A percentile compares a stretch with the other conserved stretches of the same genome.
phyloP scores from a whole-genome alignment of 2,329 filamentous ascomycete species.

The Trichophyton mentagrophytes region DNA sequence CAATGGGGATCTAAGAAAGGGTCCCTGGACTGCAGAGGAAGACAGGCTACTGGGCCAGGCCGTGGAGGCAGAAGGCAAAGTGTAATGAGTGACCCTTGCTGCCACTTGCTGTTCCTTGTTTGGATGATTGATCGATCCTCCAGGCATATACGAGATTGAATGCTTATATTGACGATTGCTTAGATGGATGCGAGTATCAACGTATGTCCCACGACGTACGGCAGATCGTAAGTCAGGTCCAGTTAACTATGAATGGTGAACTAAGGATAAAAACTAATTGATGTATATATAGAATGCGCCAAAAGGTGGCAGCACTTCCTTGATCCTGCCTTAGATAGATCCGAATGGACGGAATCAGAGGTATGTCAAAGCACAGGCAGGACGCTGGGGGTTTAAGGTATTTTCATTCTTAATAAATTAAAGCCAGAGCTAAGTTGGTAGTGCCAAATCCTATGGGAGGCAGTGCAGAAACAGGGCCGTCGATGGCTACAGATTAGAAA shows the following conservation, averaged over 20 bases:
- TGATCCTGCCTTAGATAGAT: neutral
- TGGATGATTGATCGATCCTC: neutral
- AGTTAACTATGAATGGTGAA: neutral
- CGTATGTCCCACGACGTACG: neutral
- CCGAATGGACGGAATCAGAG: neutral
- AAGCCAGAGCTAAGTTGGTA: neutral
- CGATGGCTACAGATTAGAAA: neutral
- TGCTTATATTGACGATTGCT: neutral
- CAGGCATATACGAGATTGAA: neutral
- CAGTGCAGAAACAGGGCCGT: neutral
- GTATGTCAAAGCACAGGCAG: neutral
- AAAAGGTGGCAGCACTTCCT: neutral
- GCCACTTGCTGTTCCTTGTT: neutral
- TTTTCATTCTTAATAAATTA: neutral
- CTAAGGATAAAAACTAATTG: neutral
- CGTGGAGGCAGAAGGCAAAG: neutral
- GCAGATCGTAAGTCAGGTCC: neutral
- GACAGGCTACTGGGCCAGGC: neutral
- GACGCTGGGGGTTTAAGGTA: neutral
- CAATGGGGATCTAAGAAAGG: neutral
- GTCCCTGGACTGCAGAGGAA: neutral
- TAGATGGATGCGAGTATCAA: neutral
- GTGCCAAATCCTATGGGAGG: neutral
- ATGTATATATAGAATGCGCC: neutral
- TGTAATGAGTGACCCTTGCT: neutral